A percentile compares a stretch with the other conserved stretches of the same genome.
phyloP scores from a whole-genome alignment of 2,329 filamentous ascomycete species.

The Aspergillus sp. region DNA sequence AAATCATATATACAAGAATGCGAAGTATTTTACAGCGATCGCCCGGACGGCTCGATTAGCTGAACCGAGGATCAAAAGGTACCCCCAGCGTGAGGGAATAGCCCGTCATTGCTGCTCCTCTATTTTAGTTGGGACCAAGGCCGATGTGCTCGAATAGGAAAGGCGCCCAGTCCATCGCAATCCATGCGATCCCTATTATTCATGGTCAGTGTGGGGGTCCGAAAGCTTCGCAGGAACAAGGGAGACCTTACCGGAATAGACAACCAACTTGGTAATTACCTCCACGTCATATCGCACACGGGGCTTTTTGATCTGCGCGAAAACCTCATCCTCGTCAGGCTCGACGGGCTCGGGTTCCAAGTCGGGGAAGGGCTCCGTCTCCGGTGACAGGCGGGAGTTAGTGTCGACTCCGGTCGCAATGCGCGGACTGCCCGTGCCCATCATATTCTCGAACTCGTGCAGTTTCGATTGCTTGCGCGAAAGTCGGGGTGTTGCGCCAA shows the following conservation, averaged over 20 bases:
- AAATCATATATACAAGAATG: constrained; percentile 11
- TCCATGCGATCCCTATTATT: constrained; percentile 7
- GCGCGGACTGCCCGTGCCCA: constrained; percentile 63
- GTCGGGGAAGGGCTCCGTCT: constrained; percentile 26
- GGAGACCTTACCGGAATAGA: constrained; percentile 74
- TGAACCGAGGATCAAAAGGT: constrained; percentile 2
- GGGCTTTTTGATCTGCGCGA: constrained; percentile 78
- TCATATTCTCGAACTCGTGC: constrained; percentile 69
- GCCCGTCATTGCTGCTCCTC: background rate
- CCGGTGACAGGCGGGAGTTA: constrained; percentile 26
- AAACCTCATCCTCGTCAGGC: constrained; percentile 72
- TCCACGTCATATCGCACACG: constrained; percentile 97
- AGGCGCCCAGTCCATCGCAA: constrained; percentile 7
- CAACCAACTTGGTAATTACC: constrained; percentile 92
- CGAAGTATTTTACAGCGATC: constrained; percentile 5
- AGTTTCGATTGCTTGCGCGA: constrained; percentile 51
- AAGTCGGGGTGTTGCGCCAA: constrained; percentile 33
- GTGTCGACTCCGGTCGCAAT: constrained; percentile 32
- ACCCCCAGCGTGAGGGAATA: background rate
- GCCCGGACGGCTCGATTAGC: constrained; percentile 4
- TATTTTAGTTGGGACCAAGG: constrained; percentile 4
- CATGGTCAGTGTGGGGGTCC: background rate
- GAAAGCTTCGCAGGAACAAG: background rate
- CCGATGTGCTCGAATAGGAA: constrained; percentile 7
- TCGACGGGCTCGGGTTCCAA: constrained; percentile 36